A percentile compares a stretch with the other conserved stretches of the same genome.
These are phyloP conservation scores for Rhododendron kiyosumense DNA, from an alignment of 148 eudicot genomes.

Conservation along the genomic window DNA sequence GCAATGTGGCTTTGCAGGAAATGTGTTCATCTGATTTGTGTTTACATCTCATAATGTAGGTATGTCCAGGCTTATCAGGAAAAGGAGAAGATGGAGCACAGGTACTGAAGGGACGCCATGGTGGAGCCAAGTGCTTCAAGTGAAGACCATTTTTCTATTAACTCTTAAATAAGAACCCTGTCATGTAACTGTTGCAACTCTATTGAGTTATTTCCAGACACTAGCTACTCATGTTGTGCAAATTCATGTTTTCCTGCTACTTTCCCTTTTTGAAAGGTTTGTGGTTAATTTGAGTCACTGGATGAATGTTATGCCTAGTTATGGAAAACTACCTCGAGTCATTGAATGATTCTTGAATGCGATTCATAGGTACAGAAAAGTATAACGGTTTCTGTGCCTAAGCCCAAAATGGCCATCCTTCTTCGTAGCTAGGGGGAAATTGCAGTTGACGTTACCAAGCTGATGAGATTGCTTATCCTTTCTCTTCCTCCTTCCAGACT, in stretches of 20 bases:
- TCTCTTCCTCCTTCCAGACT: background rate
- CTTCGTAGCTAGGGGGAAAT: background rate
- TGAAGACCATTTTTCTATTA: background rate
- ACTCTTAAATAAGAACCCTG: background rate
- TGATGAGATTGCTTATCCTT: background rate
- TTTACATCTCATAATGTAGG: conserved; percentile 11
- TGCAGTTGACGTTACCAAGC: background rate
- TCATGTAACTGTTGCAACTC: background rate
- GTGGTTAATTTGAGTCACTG: background rate
- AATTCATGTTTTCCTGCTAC: background rate
- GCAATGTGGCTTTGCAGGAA: background rate
- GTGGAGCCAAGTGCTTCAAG: background rate
- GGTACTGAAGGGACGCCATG: conserved; percentile 36
- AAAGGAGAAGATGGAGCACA: conserved; percentile 65
- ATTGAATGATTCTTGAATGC: background rate
- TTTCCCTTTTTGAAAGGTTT: background rate
- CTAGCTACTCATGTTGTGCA: background rate
- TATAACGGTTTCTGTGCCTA: background rate
- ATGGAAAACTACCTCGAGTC: background rate
- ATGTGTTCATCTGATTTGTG: background rate
- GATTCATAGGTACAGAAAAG: background rate
- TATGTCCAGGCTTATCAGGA: conserved; percentile 60
- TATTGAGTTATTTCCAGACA: background rate
- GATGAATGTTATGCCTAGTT: background rate
- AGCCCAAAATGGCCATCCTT: background rate